Conservation (phyloP, 805 yeast species). For the Kodamaea laetipori region DNA sequence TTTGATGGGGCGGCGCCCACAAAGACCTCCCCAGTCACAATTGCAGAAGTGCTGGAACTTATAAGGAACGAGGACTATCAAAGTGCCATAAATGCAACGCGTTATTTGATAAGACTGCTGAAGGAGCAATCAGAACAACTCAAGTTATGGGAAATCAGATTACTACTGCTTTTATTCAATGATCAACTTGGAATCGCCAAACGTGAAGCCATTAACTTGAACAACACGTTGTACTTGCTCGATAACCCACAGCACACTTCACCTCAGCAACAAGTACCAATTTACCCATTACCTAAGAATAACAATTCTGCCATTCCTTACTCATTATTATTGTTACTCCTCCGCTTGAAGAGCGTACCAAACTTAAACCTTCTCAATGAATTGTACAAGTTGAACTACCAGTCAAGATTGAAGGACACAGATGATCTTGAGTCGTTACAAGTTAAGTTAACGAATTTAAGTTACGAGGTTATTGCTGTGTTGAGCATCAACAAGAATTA, state of each 20-base stretch:
- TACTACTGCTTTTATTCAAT: constrained; percentile 32
- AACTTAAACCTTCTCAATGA: constrained; percentile 45
- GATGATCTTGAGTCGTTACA: constrained; percentile 12
- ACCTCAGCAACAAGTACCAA: constrained; percentile 19
- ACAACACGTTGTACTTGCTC: constrained; percentile 34
- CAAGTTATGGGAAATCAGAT: constrained; percentile 40
- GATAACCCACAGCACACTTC: constrained; percentile 21
- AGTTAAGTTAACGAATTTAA: constrained; percentile 29
- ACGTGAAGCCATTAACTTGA: constrained; percentile 39
- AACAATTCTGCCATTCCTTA: constrained; percentile 31
- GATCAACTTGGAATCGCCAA: constrained; percentile 34
- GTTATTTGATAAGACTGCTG: constrained; percentile 17
- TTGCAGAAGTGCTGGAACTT: not conserved
- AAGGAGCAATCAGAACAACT: constrained; percentile 16
- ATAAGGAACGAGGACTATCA: constrained; percentile 2
- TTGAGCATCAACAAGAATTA: constrained; percentile 33
- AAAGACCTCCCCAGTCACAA: not conserved
- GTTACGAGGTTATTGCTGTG: constrained; percentile 35
- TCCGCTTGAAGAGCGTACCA: constrained; percentile 46
- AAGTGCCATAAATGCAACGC: constrained; percentile 16
- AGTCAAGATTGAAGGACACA: constrained; percentile 28
- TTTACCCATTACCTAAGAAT: constrained; percentile 42
- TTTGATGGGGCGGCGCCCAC: not conserved
- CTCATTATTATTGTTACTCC: constrained; percentile 32
- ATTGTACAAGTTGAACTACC: constrained; percentile 39